phyloP scores from a whole-genome alignment of 2,329 filamentous ascomycete species.

The Nemania sp. region DNA sequence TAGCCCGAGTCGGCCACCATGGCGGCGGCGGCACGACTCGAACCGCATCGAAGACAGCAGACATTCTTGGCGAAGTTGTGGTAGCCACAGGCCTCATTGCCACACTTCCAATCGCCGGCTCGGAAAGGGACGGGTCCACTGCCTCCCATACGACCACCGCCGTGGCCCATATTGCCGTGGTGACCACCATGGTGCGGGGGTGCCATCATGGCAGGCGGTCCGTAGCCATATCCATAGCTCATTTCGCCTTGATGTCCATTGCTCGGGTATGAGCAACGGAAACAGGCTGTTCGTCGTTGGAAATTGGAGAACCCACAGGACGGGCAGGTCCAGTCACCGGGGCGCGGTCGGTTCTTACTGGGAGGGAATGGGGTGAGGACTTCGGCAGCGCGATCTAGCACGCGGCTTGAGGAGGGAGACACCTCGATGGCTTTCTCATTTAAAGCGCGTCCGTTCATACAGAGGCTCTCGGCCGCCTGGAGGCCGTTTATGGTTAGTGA shows the following conservation, averaged over 20 bases:
- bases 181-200: slow-evolving; percentile 74
- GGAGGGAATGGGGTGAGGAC: slow-evolving; percentile 97
- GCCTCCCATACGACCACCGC: slow-evolving; percentile 73
- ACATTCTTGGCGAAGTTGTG: slow-evolving; percentile 99
- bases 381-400: slow-evolving; percentile 91
- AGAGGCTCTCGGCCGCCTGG: slow-evolving; percentile 93
- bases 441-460: slow-evolving; percentile 97
- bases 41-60: slow-evolving; percentile 93
- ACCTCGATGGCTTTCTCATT: slow-evolving; percentile 99
- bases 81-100: slow-evolving; percentile 94
- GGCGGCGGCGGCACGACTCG: slow-evolving; percentile 88
- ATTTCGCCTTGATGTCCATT: slow-evolving; percentile 66
- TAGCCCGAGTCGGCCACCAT: slow-evolving; percentile 94
- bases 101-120: slow-evolving; percentile 98
- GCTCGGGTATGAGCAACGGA: slow-evolving; percentile 96
- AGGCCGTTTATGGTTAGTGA: too few species aligned
- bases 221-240: slow-evolving; percentile 60
- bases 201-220: slow-evolving; percentile 79
- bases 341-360: slow-evolving; percentile 95
- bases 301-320: slow-evolving; percentile 99
- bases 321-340: slow-evolving; percentile 98
- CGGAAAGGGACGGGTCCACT: slow-evolving; percentile 93
- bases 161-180: slow-evolving; percentile 53
- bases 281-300: slow-evolving; percentile 96
- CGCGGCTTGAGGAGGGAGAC: slow-evolving; percentile 93